Base-by-base conservation (phyloP, 2,329 filamentous ascomycete genomes). In the Trichoderma semiorbis region DNA sequence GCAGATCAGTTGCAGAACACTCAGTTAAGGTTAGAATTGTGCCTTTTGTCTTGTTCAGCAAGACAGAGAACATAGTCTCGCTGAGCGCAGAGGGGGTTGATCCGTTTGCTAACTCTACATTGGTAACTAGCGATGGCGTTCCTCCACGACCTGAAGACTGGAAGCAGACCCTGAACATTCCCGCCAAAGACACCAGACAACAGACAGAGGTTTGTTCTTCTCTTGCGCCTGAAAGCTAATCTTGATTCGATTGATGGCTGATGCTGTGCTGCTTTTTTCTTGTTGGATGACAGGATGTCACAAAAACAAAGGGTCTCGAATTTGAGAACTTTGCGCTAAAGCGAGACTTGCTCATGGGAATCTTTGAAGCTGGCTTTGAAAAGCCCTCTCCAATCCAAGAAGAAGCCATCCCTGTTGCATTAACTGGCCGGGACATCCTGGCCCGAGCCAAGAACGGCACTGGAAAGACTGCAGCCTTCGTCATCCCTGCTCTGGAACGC, bases 341-440 rank as follows among this genome's bases (percentile, higher is more conserved):
- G 86, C 89, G 96, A 80, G 93, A 97, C 80, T 86, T 99, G 73
- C 90, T 99, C 85, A 99, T 98, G 95, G 96, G 96, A 74, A 98
- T 99, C 76, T 99, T 98, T 82, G 96, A 99, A 85, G 96, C 96
- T 76, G 96, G 96, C 74, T 99, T 98, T 82, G 96, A 99, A 82
- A 98, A 97, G 84, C 96, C 96, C 18, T 99, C 96, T 71, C 96
- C 96, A 12, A 99, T 99, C 78, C 96, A 99, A 89, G 96, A 99
- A 91, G 96, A 98, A 85, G 94, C 96, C 70, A 98, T 99, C 79
- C 96, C 96, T 62, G 95, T 99, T 75, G 96, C 96, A 65, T 88
- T 99, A 71, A 97, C 95, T 62, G 96, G 96, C 71, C 90, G 95
- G 83, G 96, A 99, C 80, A 95, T 99, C 78, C 89, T 99, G 75